Evolutionary conservation across 371 early-diverging fungal species (phyloP), one percentile per base, ranked within the genome.

Genomic region (Smittium mucronatum): DNA sequence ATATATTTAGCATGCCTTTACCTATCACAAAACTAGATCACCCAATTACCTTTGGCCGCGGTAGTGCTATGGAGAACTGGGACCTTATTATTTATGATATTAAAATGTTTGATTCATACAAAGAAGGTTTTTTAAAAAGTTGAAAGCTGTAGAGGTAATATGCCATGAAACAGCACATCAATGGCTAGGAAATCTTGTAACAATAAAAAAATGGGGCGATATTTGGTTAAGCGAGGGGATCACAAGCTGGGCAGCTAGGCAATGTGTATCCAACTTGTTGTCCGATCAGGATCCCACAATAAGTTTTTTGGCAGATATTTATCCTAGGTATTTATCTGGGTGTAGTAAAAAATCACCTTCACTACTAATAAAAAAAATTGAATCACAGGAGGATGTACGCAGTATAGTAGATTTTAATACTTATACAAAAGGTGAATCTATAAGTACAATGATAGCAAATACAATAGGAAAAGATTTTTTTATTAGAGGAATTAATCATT

Each of bases 141-240:
- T 92, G 75, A 75, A 81, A 35, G 83, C 92, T 58, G 93, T 93
- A 0, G 88, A 87, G 68, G 87, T 87, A 57, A 90, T 95, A 15
- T 86, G 88, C 59, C 98, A 95, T 78, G 97, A 97, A 81, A 78
- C 95, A 28, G 95, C 94, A 8, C 95, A 94, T 80, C 94, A 93
- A 84, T 94, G 94, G 91, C 95, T 97, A 78, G 98, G 98, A 26
- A 95, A 97, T 78, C 78, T 95, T 60, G 95, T 93, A 26, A 93
- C 93, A 25, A 88, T 88, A 87, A 75, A 81, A 70, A 91, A 90
- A 92, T 95, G 95, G 96, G 81, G 83, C 65, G 90, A 94, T 72
- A 82, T 97, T 29, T 97, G 95, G 94, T 84, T 97, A 32, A 95
- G 94, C 79, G 98, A 97, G 80, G 95, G 95, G 11, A 95, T 94